A percentile compares a stretch with the other conserved stretches of the same genome.
phyloP scores from a whole-genome alignment of 225 moss, liverwort and hornwort genomes.

The Pleurozium schreberi region DNA sequence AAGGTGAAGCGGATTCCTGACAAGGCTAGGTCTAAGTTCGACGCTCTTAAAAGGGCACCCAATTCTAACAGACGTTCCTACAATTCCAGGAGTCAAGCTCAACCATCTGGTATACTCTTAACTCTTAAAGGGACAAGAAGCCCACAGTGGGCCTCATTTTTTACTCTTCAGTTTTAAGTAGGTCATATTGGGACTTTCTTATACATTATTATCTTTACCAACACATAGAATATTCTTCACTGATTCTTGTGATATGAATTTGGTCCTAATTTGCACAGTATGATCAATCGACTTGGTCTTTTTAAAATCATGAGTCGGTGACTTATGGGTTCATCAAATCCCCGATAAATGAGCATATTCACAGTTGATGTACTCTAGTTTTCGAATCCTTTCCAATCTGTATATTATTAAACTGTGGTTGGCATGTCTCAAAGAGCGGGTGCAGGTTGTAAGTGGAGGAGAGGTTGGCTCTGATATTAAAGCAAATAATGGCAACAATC shows the following conservation, averaged over 20 bases:
- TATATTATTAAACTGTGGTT: neutral
- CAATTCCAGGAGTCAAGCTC: constrained; percentile 1
- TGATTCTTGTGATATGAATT: neutral
- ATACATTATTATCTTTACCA: neutral
- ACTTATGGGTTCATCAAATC: neutral
- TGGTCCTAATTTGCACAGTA: neutral
- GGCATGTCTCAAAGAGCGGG: constrained; percentile 21
- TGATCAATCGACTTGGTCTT: neutral
- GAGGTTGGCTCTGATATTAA: neutral
- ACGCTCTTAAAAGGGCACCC: neutral
- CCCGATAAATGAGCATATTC: neutral
- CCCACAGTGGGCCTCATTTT: neutral
- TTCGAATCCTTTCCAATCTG: neutral
- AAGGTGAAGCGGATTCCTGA: neutral
- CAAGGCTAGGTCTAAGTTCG: constrained; percentile 4
- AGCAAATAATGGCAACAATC: constrained; percentile 9
- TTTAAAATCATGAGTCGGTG: neutral
- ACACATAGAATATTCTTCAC: neutral
- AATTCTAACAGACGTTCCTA: constrained; percentile 1
- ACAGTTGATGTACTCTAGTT: neutral
- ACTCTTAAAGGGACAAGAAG: neutral
- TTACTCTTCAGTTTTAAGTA: neutral
- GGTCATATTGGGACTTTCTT: neutral
- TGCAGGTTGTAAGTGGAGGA: constrained; percentile 4
- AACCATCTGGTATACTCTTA: constrained; percentile 14